Evolutionary conservation across 2,329 filamentous ascomycete species (phyloP).

Genomic region (Dactylellina drechsleri): DNA sequence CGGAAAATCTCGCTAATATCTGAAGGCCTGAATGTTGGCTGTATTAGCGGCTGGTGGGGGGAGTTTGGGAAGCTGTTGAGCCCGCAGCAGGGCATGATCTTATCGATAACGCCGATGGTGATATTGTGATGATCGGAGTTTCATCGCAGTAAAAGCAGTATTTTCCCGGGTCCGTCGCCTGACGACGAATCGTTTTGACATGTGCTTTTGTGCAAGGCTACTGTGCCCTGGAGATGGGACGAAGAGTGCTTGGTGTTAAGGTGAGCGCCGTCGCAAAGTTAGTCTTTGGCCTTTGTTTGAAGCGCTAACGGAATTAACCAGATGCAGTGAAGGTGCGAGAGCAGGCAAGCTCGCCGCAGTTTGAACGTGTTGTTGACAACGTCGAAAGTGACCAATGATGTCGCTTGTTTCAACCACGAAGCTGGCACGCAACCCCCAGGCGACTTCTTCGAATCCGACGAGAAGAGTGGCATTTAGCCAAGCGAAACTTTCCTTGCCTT

Average conservation of each 20-base stretch:
- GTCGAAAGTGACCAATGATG: constrained; percentile 27
- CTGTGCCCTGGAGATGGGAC: constrained; percentile 17
- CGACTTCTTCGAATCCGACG: no score
- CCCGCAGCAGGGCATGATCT: background rate
- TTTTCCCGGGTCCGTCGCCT: background rate
- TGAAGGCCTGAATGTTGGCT: background rate
- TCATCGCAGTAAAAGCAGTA: no score
- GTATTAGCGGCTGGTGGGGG: background rate
- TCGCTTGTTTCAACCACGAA: constrained; percentile 26
- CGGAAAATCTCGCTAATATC: constrained; percentile 4
- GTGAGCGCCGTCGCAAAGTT: background rate
- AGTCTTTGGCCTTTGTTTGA: no score
- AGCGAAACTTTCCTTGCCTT: no score
- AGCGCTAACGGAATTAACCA: no score
- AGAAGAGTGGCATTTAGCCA: no score
- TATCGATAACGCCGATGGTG: constrained; percentile 24
- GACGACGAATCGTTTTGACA: constrained; percentile 43
- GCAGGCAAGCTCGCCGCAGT: no score
- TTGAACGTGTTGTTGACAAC: background rate
- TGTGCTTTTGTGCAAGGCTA: constrained; percentile 23
- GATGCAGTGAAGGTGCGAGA: no score
- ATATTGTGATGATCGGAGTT: no score
- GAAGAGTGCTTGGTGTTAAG: constrained; percentile 17
- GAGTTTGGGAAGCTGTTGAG: background rate
- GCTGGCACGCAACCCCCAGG: background rate